Evolutionary conservation across 2,329 filamentous ascomycete species (phyloP), one percentile per base, ranked within the genome.

Genomic region (Neonectria neomacrospora): DNA sequence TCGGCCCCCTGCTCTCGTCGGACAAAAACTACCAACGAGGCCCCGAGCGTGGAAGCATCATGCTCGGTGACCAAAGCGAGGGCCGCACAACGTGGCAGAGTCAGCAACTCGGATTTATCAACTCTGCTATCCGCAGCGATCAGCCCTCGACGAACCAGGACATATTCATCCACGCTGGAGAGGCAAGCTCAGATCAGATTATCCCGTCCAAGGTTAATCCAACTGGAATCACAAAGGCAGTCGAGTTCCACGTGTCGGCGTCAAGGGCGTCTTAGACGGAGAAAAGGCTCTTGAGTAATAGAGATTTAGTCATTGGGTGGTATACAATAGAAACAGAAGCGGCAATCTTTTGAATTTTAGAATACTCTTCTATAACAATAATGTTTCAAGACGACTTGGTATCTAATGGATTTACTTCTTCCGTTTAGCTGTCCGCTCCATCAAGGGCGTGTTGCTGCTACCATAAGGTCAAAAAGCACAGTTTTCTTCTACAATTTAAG

Each of bases 1-100:
- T 75, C 9, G 68, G 71, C 0, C 74, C 73, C 0, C 55, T 75
- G 1, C 50, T 68, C 2, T 75, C 70, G 0, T 71, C 71, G 7
- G 68, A 67, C 47, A 60, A 64, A 3, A 69, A 71, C n/a, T 71
- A 69, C 54, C 70, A 67, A 12, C 45, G 37, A 11, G 67, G 68
- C 1, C 65, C 64, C 3, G 58, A 67, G 28, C 61, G 64, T 3
- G 70, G 71, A 22, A 73, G 71, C 12, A 73, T 71, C 12, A 73
- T 71, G 64, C 67, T 73, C 0, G 63, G 53, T 5, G 68, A 72
- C 14, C 62, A 61, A 20, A 47, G 42, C n/a, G 61, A 54, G 6
- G 34, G 34, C 16, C 53, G 50, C 0, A 65, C 66, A 3, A 65
- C 61, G 1, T 70, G 69, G 67, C 68, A 54, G 39, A 72, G 66